Evolutionary conservation across 2,329 filamentous ascomycete species (phyloP).

Genomic region (Thielaviopsis populi): DNA sequence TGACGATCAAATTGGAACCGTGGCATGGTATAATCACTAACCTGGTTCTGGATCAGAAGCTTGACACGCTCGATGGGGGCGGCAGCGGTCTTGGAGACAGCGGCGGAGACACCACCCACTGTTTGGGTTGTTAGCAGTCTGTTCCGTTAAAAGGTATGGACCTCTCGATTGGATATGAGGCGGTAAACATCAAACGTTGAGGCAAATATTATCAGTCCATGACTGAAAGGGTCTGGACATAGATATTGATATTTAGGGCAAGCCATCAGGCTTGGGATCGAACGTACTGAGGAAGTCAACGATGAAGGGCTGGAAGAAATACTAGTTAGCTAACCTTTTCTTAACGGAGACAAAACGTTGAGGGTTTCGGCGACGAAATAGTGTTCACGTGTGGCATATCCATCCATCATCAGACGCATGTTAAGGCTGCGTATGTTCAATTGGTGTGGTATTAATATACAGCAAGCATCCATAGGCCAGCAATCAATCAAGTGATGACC

Average conservation of each 20-base stretch:
- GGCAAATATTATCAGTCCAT: not conserved
- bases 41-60: conserved; percentile 99
- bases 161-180: not conserved
- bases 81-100: conserved; percentile 99
- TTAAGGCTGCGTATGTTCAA: not conserved
- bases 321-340: not conserved
- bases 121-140: conserved; percentile 23
- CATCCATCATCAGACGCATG: not conserved
- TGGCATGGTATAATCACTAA: conserved; percentile 36
- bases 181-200: not conserved
- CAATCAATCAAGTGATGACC: too few relatives aligned
- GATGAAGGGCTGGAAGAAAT: conserved; percentile 59
- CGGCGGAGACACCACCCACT: conserved; percentile 99
- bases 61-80: conserved; percentile 99
- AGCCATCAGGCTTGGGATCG: not conserved
- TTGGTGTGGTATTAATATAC: not conserved
- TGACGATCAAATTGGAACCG: not conserved
- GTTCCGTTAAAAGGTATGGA: not conserved
- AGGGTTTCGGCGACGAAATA: too few relatives aligned
- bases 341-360: not conserved
- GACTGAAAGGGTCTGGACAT: not conserved
- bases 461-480: not conserved
- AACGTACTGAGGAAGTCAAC: conserved; percentile 98
- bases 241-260: not conserved
- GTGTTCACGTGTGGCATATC: not conserved